A percentile compares a stretch with the other conserved stretches of the same genome.
Evolutionary conservation across 2,329 filamentous ascomycete genomes (phyloP).

Genomic region (Karstenula rhodostoma): DNA sequence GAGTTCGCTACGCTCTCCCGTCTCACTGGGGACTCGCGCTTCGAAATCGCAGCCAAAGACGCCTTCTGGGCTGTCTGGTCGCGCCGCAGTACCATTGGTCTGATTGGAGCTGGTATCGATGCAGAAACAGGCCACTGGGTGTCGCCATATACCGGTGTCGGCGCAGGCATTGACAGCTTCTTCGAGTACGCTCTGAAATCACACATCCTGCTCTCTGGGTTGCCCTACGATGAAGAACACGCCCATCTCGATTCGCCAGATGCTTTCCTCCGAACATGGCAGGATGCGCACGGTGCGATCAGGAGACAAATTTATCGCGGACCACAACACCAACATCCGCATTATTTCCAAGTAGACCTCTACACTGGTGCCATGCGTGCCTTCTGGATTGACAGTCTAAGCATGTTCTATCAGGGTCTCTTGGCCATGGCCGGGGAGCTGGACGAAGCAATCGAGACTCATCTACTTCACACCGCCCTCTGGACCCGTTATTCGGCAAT

Average conservation of each 20-base stretch:
- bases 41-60: constrained; percentile 86
- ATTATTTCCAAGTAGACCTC: constrained; percentile 91
- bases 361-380: constrained; percentile 86
- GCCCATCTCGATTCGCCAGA: constrained; percentile 74
- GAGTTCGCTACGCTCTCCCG: constrained; percentile 93
- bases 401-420: constrained; percentile 92
- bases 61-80: constrained; percentile 99
- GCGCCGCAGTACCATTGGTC: constrained; percentile 80
- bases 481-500: constrained; percentile 96
- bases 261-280: constrained; percentile 82
- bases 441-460: constrained; percentile 88
- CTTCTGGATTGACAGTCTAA: constrained; percentile 95
- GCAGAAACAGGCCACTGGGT: constrained; percentile 92
- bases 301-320: constrained; percentile 90
- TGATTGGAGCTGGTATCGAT: constrained; percentile 92
- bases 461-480: constrained; percentile 87
- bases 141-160: constrained; percentile 88
- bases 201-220: constrained; percentile 85
- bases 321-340: constrained; percentile 78
- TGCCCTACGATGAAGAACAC: constrained; percentile 51
- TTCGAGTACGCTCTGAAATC: constrained; percentile 98
- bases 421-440: constrained; percentile 86
- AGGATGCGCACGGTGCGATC: constrained; percentile 84
- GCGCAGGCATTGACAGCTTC: constrained; percentile 96
- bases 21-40: constrained; percentile 84